Conservation (phyloP, 1,284 basidiomycete genomes). For the Ceratobasidium sp. region DNA sequence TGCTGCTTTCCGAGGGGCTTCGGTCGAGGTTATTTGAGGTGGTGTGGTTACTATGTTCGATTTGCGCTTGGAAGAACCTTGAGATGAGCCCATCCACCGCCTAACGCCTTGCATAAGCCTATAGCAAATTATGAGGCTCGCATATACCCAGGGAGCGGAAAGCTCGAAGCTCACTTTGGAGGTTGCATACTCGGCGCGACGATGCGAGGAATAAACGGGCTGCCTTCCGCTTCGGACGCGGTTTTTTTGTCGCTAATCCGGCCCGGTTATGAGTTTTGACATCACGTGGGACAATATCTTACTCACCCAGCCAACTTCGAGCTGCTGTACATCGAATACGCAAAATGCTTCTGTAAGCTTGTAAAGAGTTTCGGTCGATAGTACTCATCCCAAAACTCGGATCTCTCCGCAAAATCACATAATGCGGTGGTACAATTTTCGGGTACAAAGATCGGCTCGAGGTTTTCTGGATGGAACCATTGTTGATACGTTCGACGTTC, state of each 20-base stretch:
- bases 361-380: slow-evolving; percentile 90
- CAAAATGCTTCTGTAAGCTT: slow-evolving; percentile 84
- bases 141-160: not conserved
- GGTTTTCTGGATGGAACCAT: slow-evolving; percentile 83
- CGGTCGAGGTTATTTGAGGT: slow-evolving; percentile 2
- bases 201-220: slow-evolving; percentile 75
- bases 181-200: slow-evolving; percentile 29
- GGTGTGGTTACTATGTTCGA: slow-evolving; percentile 52
- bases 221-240: slow-evolving; percentile 73
- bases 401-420: slow-evolving; percentile 67
- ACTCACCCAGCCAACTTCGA: slow-evolving; percentile 82
- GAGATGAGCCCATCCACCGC: slow-evolving; percentile 74
- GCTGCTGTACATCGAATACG: slow-evolving; percentile 88
- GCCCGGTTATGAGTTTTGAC: slow-evolving; percentile 47
- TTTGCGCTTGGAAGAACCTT: slow-evolving; percentile 54
- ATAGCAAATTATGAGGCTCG: slow-evolving; percentile 26
- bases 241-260: slow-evolving; percentile 68
- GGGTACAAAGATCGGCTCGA: slow-evolving; percentile 72
- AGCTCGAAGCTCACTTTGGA: slow-evolving; percentile 24
- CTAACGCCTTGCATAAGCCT: slow-evolving; percentile 81
- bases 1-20: slow-evolving; percentile 55
- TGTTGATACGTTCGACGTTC: slow-evolving; percentile 76
- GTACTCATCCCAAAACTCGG: slow-evolving; percentile 90
- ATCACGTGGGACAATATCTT: slow-evolving; percentile 11
- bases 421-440: slow-evolving; percentile 70